Evolutionary conservation across 2,329 filamentous ascomycete genomes (phyloP), one percentile per base, ranked within the genome.

Genomic region (Talaromyces marneffei): DNA sequence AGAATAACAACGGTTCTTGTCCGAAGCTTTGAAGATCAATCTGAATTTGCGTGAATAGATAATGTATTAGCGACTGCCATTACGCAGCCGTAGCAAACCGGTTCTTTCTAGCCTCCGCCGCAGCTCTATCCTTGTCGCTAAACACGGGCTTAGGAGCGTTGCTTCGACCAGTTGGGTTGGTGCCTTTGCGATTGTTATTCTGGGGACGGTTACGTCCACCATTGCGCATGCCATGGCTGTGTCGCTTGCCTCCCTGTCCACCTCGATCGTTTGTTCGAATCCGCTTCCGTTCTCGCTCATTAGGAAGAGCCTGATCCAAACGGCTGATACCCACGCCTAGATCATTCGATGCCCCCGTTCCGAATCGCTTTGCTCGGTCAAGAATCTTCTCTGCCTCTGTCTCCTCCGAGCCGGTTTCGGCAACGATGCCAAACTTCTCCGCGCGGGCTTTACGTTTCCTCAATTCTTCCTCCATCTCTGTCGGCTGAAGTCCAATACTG

Each of bases 391-490:
- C 71, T 12, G 78, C 75, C 57, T 80, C 78, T 54, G 71, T 71
- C 46, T 74, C 64, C 2, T 71, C 72, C 14, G 73, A 70, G 59
- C 75, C 70, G 1, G 73, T 66, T 23, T 76, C 75, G 61, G 77
- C 74, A n/a, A 73, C 71, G 39, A 77, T 75, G 20, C 78, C 78
- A 64, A 81, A 81, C 62, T 80, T 78, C 64, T 77, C 78, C 12
- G 79, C 79, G 57, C 79, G 78, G 39, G 76, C 75, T 67, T 79
- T 79, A 63, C 79, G 78, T 71, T 79, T 80, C 60, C 71, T 75
- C 65, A 80, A 63, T 60, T 81, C 79, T 42, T 72, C 72, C 63
- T 81, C 78, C 25, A 79, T 58, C 59, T 78, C 74, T 6, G 78
- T 77, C 16, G 74, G 67, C 9, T 78, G 73, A 18, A 80, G 72